Conservation (phyloP, 176 grass and related monocot species). For the Zoysia pacifica region DNA sequence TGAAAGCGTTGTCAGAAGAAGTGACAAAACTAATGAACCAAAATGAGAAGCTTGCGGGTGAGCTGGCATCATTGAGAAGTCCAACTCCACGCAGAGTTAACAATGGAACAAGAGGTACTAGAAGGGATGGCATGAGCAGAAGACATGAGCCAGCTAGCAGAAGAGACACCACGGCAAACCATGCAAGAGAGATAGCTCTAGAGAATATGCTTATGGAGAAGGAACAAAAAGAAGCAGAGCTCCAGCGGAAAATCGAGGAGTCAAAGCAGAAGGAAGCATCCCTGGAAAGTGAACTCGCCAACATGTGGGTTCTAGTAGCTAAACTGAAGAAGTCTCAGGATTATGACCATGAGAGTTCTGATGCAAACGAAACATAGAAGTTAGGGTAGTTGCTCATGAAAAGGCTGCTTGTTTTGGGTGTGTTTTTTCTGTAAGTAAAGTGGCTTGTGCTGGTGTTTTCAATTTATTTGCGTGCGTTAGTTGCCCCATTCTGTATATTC, state of each 20-base stretch:
- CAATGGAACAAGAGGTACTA: constrained; percentile 64
- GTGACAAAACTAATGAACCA: constrained; percentile 99
- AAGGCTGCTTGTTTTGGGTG: constrained; percentile 41
- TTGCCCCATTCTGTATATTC: constrained; percentile 48
- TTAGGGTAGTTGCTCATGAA: constrained; percentile 40
- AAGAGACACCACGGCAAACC: constrained; percentile 57
- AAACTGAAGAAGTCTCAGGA: constrained; percentile 85
- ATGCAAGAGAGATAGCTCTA: constrained; percentile 66
- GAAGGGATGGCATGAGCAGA: constrained; percentile 66
- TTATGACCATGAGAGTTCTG: constrained; percentile 53
- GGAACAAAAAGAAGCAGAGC: constrained; percentile 82
- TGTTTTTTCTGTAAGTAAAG: constrained; percentile 58
- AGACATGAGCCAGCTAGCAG: constrained; percentile 67
- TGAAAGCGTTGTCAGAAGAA: constrained; percentile 98
- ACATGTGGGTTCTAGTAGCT: constrained; percentile 97
- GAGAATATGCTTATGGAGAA: constrained; percentile 70
- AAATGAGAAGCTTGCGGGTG: constrained; percentile 84
- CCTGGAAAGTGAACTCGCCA: constrained; percentile 90
- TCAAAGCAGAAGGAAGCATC: constrained; percentile 88
- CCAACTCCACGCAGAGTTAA: constrained; percentile 67
- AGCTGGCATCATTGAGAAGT: constrained; percentile 69
- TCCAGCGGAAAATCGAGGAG: constrained; percentile 81
- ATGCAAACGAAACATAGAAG: constrained; percentile 45
- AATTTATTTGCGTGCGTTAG: constrained; percentile 37
- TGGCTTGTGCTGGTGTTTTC: constrained; percentile 35